phyloP scores from a whole-genome alignment of 2,329 filamentous ascomycete genomes.

The Hypoxylon sp. region DNA sequence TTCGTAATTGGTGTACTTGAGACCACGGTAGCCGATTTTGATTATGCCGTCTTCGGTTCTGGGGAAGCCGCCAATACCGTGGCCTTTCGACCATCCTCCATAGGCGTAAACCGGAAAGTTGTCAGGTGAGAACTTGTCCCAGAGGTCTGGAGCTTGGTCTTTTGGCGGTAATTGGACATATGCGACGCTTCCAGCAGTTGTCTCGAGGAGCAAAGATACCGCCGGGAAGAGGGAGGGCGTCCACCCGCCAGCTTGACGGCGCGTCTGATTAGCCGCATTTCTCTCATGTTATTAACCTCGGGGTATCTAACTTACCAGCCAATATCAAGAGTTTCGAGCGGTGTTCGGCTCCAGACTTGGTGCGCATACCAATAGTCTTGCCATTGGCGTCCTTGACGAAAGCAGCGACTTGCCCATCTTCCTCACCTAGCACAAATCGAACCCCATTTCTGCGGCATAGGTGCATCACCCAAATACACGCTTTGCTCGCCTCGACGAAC shows the following conservation, averaged over 20 bases:
- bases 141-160: conserved; percentile 48
- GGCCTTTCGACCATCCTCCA: conserved; percentile 55
- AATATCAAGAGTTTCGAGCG: conserved; percentile 24
- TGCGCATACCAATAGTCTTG: conserved; percentile 21
- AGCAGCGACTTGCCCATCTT: conserved; percentile 43
- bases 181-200: conserved; percentile 43
- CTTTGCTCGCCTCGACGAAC: conserved; percentile 58
- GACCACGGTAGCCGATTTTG: conserved; percentile 62
- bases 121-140: conserved; percentile 55
- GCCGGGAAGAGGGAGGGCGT: conserved; percentile 40
- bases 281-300: neutral
- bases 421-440: conserved; percentile 56
- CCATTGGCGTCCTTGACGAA: conserved; percentile 40
- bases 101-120: conserved; percentile 60
- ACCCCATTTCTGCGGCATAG: conserved; percentile 53
- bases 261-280: neutral
- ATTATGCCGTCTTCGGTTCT: conserved; percentile 54
- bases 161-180: conserved; percentile 55
- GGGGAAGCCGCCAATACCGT: conserved; percentile 61
- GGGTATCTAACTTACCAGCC: conserved; percentile 26
- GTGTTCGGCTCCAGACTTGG: conserved; percentile 16
- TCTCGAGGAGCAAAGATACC: conserved; percentile 41
- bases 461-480: conserved; percentile 54
- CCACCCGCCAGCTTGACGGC: conserved; percentile 40
- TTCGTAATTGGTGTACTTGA: conserved; percentile 60